These are phyloP conservation scores for Gymnopilus junonius DNA, from an alignment of 768 basidiomycete genomes.

Conservation along the genomic window DNA sequence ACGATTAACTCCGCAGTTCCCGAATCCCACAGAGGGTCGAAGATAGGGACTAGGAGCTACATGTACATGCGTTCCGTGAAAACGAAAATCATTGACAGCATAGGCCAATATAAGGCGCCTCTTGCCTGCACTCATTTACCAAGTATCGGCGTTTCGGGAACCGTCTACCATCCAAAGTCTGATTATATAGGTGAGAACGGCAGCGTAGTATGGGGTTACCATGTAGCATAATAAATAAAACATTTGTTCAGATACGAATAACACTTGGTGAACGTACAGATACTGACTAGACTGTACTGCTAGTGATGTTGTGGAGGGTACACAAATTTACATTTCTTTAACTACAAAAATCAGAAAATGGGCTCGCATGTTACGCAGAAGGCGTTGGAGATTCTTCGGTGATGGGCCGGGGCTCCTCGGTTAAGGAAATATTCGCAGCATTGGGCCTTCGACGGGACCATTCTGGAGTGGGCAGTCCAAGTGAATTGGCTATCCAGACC, in stretches of 20 bases:
- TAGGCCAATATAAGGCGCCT: not conserved
- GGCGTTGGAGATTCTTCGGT: not conserved
- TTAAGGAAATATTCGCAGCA: not conserved
- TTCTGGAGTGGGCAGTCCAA: not conserved
- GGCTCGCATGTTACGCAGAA: not conserved
- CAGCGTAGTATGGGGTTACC: too few species aligned
- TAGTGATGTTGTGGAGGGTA: too few species aligned
- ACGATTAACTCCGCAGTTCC: not conserved
- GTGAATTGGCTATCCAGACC: not conserved
- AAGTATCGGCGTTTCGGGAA: not conserved
- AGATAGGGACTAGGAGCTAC: not conserved
- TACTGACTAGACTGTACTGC: too few species aligned
- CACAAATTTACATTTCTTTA: too few species aligned
- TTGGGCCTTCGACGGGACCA: not conserved
- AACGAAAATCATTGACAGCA: not conserved
- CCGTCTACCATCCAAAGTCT: not conserved
- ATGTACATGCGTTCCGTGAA: not conserved
- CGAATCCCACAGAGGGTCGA: not conserved
- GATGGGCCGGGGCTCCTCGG: not conserved
- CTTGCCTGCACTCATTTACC: not conserved
- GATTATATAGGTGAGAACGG: not conserved
- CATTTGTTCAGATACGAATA: too few species aligned
- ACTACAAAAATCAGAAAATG: not conserved
- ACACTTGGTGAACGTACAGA: too few species aligned
- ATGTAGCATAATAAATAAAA: too few species aligned